Evolutionary conservation across 768 basidiomycete species (phyloP), one percentile per base, ranked within the genome.

Genomic region (Tulasnella sp.): DNA sequence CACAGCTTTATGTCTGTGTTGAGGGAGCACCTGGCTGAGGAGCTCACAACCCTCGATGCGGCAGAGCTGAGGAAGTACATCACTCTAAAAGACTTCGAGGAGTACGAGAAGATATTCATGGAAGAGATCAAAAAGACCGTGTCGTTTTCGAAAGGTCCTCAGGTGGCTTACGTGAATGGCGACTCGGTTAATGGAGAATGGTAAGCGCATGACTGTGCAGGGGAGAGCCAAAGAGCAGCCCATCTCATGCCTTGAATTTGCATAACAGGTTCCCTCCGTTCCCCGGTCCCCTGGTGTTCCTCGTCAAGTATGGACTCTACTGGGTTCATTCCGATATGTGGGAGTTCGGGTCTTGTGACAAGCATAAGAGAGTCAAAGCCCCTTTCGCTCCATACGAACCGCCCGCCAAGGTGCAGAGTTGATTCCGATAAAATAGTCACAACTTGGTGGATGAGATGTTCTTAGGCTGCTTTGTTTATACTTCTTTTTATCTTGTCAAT

Each of bases 21-120:
- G 7, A 46, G 37, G n/a, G 48, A 77, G 76, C 76, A 77, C 50
- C 76, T 77, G 14, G 42, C 20, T 4, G 76, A 77, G 18, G 76
- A 77, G 42, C 46, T 77, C 8, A 58, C 37, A 18, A 48, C 76
- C 48, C 76, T 77, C 34, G 34, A 54, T 16, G 50, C 76, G 24
- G 41, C 20, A 12, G 48, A 48, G 34, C 20, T 77, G 41, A 34
- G 50, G 31, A 60, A 60, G 22, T n/a, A 44, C 44, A 8, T 77
- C 76, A 54, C 41, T n/a, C 22, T 3, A 22, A 46, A 46, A n/a
- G 76, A 77, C 48, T 58, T 20, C 4, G 76, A 34, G 20, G 42
- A 48, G 3, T 46, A 1, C 20, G 76, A 77, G 2, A 54, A 77
- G 18, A 77, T 3, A 18, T 18, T 77, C 37, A 9, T 41, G 7